phyloP scores from a whole-genome alignment of 768 basidiomycete genomes.

The Boletus eberwhitei region DNA sequence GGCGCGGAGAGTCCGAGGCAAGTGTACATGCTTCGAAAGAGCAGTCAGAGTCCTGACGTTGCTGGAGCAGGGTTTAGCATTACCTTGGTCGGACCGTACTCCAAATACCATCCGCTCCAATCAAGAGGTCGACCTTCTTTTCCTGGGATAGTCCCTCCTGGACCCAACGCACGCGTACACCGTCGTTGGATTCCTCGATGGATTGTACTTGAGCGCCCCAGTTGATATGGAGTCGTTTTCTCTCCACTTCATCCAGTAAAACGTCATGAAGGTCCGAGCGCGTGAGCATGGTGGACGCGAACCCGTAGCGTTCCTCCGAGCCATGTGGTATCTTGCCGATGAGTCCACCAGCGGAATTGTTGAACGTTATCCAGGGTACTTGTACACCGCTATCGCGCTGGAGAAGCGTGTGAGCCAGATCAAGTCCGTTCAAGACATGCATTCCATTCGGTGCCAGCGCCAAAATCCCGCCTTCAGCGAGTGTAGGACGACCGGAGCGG shows the following conservation, averaged over 20 bases:
- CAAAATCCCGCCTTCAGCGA: slow-evolving; percentile 25
- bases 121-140: slow-evolving; percentile 29
- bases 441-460: slow-evolving; percentile 31
- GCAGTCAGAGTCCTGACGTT: neutral
- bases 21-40: slow-evolving; percentile 20
- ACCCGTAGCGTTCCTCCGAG: slow-evolving; percentile 25
- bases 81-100: slow-evolving; percentile 26
- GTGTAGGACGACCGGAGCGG: slow-evolving; percentile 14
- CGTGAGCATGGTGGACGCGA: slow-evolving; percentile 24
- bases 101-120: slow-evolving; percentile 34
- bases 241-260: slow-evolving; percentile 28
- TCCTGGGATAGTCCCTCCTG: slow-evolving; percentile 18
- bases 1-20: slow-evolving; percentile 18
- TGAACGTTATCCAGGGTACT: slow-evolving; percentile 21
- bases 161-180: slow-evolving; percentile 27
- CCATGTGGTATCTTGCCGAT: slow-evolving; percentile 27
- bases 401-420: slow-evolving; percentile 21
- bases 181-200: slow-evolving; percentile 22
- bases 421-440: slow-evolving; percentile 27
- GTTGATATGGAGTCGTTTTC: slow-evolving; percentile 11
- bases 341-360: slow-evolving; percentile 18
- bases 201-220: slow-evolving; percentile 26
- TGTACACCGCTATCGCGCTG: slow-evolving; percentile 19
- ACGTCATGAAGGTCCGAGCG: slow-evolving; percentile 33
- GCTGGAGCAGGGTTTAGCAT: neutral